These are phyloP conservation scores for Myochromella boudieri DNA, from an alignment of 768 basidiomycete genomes.

Conservation along the genomic window DNA sequence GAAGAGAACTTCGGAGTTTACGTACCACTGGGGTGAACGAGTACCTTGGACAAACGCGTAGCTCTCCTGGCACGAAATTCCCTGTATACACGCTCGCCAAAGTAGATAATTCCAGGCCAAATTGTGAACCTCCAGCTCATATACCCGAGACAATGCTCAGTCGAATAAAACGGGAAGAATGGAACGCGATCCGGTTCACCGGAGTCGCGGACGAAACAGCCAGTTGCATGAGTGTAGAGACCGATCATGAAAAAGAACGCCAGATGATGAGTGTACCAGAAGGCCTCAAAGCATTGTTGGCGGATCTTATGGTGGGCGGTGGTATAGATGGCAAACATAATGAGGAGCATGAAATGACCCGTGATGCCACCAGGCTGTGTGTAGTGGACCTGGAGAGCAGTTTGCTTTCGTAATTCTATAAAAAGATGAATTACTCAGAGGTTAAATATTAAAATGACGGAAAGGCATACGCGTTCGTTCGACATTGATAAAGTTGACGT, in stretches of 20 bases:
- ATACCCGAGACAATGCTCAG: conserved; percentile 87
- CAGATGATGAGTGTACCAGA: conserved; percentile 96
- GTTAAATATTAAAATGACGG: neutral
- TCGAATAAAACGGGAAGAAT: conserved; percentile 85
- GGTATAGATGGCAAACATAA: conserved; percentile 91
- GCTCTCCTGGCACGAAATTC: conserved; percentile 78
- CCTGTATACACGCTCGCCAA: conserved; percentile 82
- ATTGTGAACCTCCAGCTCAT: conserved; percentile 88
- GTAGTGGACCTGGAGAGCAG: conserved; percentile 85
- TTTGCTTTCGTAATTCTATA: conserved; percentile 75
- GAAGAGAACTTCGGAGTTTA: conserved; percentile 9
- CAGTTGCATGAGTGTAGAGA: conserved; percentile 87
- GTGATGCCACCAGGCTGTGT: conserved; percentile 88
- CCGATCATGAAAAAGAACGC: conserved; percentile 94
- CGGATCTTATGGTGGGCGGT: conserved; percentile 90
- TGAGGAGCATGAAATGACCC: conserved; percentile 92
- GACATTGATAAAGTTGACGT: conserved; percentile 90
- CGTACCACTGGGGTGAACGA: conserved; percentile 85
- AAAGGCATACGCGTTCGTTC: conserved; percentile 72
- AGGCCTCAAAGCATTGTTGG: conserved; percentile 88
- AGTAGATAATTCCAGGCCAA: conserved; percentile 90
- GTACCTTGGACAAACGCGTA: conserved; percentile 80
- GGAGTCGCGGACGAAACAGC: conserved; percentile 94
- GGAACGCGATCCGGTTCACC: conserved; percentile 64
- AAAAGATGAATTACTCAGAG: conserved; percentile 3